A percentile compares a stretch with the other conserved stretches of the same genome.
phyloP scores from a whole-genome alignment of 225 moss, liverwort and hornwort species.

The Pseudoscleropodium purum region DNA sequence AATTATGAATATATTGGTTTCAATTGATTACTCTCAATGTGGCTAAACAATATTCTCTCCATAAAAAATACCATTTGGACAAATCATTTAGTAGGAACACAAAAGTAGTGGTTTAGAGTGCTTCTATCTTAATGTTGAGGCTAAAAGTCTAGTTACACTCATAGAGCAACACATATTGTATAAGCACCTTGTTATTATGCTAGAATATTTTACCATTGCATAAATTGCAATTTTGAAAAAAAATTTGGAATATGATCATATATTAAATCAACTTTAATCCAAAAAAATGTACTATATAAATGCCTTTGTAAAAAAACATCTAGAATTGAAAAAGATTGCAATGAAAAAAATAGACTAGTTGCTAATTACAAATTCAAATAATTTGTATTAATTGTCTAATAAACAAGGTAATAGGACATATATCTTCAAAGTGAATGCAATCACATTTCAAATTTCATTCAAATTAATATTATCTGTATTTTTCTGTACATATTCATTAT shows the following conservation, averaged over 20 bases:
- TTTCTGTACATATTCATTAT: neutral
- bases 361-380: neutral
- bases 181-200: too few relatives aligned
- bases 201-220: neutral
- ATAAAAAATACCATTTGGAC: neutral
- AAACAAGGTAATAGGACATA: neutral
- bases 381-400: neutral
- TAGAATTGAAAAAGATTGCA: neutral
- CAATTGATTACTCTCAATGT: fast-evolving
- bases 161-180: fast-evolving
- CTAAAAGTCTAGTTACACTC: fast-evolving
- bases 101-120: fast-evolving
- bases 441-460: neutral
- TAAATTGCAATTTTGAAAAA: neutral
- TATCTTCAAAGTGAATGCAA: neutral
- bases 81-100: neutral
- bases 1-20: too few relatives aligned
- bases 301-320: neutral
- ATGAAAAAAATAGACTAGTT: neutral
- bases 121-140: fast-evolving
- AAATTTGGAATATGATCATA: neutral
- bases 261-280: neutral
- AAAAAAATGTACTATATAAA: neutral
- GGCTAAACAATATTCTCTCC: neutral
- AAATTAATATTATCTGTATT: neutral